phyloP scores from a whole-genome alignment of 108 stramenopile genomes.

The Schizochytrium sp. region DNA sequence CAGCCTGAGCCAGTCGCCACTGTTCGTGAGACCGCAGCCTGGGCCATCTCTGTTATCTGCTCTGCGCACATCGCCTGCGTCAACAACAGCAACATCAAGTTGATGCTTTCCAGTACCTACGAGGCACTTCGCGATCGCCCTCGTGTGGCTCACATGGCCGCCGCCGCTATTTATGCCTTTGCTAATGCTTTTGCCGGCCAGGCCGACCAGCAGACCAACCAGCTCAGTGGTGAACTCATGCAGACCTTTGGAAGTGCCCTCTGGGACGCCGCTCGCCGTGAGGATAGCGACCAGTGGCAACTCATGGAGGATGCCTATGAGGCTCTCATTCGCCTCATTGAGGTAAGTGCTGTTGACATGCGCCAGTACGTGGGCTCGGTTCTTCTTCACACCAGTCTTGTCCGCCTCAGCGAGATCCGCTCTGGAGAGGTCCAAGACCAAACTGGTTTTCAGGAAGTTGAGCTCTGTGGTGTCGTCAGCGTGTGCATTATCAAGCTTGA shows the following conservation, averaged over 20 bases:
- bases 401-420: conserved; percentile 46
- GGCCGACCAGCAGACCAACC: neutral
- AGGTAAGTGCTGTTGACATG: neutral
- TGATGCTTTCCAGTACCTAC: neutral
- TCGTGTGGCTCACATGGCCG: conserved; percentile 45
- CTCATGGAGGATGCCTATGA: conserved; percentile 39
- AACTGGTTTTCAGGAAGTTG: neutral
- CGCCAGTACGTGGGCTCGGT: neutral
- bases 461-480: conserved; percentile 37
- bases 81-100: neutral
- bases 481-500: conserved; percentile 42
- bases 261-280: conserved; percentile 45
- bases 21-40: conserved; percentile 46
- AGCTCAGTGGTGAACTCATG: neutral
- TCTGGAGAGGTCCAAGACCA: conserved; percentile 6
- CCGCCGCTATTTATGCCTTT: conserved; percentile 38
- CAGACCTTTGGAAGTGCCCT: neutral
- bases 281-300: conserved; percentile 49
- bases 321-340: conserved; percentile 27
- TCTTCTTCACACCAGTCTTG: neutral
- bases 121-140: conserved; percentile 18
- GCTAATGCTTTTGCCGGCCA: neutral
- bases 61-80: neutral
- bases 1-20: conserved; percentile 51
- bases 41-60: conserved; percentile 13